Evolutionary conservation across 2,329 filamentous ascomycete genomes (phyloP).

Genomic region (Hymenotorrendiella dingleyae): DNA sequence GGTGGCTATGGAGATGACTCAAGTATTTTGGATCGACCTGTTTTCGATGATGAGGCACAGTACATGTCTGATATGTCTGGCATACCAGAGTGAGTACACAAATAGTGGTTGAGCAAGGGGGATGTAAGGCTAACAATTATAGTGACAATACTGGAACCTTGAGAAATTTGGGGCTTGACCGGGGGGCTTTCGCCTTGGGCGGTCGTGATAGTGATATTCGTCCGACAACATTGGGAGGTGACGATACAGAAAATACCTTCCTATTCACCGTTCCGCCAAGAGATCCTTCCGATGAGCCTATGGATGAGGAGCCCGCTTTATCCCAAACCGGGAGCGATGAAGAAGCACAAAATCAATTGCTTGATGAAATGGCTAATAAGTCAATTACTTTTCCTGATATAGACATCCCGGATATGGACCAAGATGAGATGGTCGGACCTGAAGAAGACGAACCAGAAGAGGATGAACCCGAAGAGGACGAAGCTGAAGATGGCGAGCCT

Average conservation of each 20-base stretch:
- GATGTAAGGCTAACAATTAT: constrained; percentile 5
- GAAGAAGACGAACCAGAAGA: constrained; percentile 16
- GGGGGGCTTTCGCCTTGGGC: constrained; percentile 15
- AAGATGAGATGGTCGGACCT: constrained; percentile 11
- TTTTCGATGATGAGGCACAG: constrained; percentile 18
- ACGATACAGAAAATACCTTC: constrained; percentile 31
- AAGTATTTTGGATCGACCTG: constrained; percentile 23
- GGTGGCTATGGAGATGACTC: constrained; percentile 24
- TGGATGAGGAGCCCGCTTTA: neutral
- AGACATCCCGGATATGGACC: constrained; percentile 2
- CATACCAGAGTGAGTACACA: constrained; percentile 16
- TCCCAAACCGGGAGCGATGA: neutral
- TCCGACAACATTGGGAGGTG: constrained; percentile 18
- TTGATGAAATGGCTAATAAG: neutral
- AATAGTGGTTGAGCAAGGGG: neutral
- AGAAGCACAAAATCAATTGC: neutral
- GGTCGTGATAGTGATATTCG: constrained; percentile 28
- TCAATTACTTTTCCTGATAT: no score
- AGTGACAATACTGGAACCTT: constrained; percentile 23
- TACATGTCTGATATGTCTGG: constrained; percentile 12
- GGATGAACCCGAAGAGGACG: constrained; percentile 14
- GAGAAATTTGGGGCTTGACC: constrained; percentile 13
- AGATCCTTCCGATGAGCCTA: constrained; percentile 12
- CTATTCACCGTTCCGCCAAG: constrained; percentile 28
- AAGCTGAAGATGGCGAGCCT: constrained; percentile 18